These are phyloP conservation scores for Diplogelasinospora grovesii DNA, from an alignment of 495 filamentous ascomycete species.

Conservation along the genomic window DNA sequence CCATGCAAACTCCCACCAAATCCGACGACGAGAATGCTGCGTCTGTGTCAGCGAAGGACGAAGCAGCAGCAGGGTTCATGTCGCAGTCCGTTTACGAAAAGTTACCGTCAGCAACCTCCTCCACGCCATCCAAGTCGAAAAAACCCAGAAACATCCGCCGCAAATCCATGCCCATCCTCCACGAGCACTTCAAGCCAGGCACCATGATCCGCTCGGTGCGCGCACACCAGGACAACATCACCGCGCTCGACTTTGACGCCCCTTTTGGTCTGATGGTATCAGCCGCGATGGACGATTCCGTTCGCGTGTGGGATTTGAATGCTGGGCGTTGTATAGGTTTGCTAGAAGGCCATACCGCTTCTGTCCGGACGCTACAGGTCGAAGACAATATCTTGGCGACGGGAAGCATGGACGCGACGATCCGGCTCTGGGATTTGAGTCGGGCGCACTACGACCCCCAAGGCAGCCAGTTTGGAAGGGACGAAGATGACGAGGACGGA, in stretches of 20 bases:
- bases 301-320: slow-evolving; percentile 96
- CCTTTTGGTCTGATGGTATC: slow-evolving; percentile 94
- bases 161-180: slow-evolving; percentile 88
- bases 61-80: slow-evolving; percentile 74
- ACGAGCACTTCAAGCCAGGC: slow-evolving; percentile 91
- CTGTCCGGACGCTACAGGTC: slow-evolving; percentile 86
- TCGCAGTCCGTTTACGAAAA: slow-evolving; percentile 97
- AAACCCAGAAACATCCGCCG: slow-evolving; percentile 59
- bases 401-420: slow-evolving; percentile 91
- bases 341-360: slow-evolving; percentile 90
- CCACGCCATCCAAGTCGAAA: slow-evolving; percentile 46
- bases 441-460: slow-evolving; percentile 52
- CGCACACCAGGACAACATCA: slow-evolving; percentile 84
- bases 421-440: slow-evolving; percentile 87
- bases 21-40: slow-evolving; percentile 47
- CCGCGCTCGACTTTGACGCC: slow-evolving; percentile 88
- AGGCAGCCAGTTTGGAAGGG: slow-evolving; percentile 59
- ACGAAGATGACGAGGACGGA: slow-evolving; percentile 56
- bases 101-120: slow-evolving; percentile 57
- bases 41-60: slow-evolving; percentile 45
- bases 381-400: slow-evolving; percentile 95
- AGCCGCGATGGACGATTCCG: slow-evolving; percentile 90
- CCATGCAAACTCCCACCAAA: slow-evolving; percentile 44
- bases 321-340: slow-evolving; percentile 83
- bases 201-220: slow-evolving; percentile 80